phyloP scores from a whole-genome alignment of 129 eudicot genomes.

The Flaveria robusta region DNA sequence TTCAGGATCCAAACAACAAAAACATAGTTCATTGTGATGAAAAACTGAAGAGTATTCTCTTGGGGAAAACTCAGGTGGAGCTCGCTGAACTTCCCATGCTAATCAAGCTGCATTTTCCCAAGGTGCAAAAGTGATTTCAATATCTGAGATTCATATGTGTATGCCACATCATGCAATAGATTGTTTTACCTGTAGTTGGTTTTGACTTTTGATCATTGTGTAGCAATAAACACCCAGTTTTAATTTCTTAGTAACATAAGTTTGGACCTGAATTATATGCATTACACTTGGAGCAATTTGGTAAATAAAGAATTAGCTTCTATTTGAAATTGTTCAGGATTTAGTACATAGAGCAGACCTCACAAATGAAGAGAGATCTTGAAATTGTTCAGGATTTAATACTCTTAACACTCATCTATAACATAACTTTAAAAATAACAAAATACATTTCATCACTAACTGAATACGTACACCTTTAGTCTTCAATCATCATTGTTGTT shows the following conservation, averaged over 20 bases:
- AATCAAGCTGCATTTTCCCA: conserved; percentile 91
- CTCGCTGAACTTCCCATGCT: conserved; percentile 84
- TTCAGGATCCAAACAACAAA: conserved; percentile 87
- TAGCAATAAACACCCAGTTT: neutral
- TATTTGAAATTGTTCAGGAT: too few species aligned
- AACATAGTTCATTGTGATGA: conserved; percentile 84
- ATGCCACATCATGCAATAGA: conserved; percentile 10
- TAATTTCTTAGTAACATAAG: neutral
- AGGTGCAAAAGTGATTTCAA: conserved; percentile 53
- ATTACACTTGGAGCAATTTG: neutral
- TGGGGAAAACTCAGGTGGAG: conserved; percentile 83
- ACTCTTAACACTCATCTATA: too few species aligned
- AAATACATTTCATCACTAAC: conserved; percentile 16
- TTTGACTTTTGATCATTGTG: neutral
- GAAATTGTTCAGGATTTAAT: too few species aligned
- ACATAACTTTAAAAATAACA: neutral
- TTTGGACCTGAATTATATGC: neutral
- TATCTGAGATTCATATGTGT: neutral
- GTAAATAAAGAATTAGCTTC: neutral
- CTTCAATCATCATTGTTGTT: conserved; percentile 35
- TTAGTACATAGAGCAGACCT: too few species aligned
- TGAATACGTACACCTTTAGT: neutral
- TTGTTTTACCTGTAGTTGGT: neutral
- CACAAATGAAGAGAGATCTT: too few species aligned
- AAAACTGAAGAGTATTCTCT: conserved; percentile 78